Conservation (phyloP, 208 protist genomes). For the Wallacemonas sp. region DNA sequence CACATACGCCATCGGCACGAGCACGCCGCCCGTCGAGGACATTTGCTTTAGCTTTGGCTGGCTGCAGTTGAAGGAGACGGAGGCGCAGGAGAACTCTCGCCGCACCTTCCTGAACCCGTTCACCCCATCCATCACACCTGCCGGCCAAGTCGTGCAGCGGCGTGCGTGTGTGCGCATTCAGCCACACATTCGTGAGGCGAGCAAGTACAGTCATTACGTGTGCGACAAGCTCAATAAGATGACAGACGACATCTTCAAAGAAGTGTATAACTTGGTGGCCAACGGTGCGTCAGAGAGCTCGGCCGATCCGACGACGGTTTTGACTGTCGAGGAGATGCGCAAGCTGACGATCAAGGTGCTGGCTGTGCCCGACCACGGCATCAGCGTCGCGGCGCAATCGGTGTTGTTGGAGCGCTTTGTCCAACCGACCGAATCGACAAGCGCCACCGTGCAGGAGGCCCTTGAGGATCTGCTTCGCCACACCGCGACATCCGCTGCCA, state of each 20-base stretch:
- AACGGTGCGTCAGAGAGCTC: neutral
- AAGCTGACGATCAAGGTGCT: conserved; percentile 6
- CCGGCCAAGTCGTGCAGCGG: conserved; percentile 29
- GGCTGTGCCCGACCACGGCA: neutral
- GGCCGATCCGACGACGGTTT: conserved; percentile 1
- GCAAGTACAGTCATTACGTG: conserved; percentile 39
- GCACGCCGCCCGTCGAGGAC: conserved; percentile 44
- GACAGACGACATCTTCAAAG: conserved; percentile 8
- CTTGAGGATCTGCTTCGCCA: conserved; percentile 6
- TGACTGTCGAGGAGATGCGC: conserved; percentile 10
- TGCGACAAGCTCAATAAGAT: conserved; percentile 14
- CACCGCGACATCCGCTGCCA: neutral
- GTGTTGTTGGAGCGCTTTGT: neutral
- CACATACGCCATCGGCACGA: conserved; percentile 64
- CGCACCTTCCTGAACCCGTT: conserved; percentile 39
- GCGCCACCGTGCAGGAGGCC: conserved; percentile 1
- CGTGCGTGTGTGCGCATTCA: conserved; percentile 11
- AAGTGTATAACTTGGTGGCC: neutral
- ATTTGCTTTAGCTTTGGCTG: conserved; percentile 65
- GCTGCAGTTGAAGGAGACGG: conserved; percentile 69
- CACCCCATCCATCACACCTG: conserved; percentile 11
- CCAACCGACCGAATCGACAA: neutral
- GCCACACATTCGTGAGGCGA: conserved; percentile 42
- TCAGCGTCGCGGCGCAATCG: conserved; percentile 8
- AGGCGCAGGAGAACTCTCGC: conserved; percentile 46